Percentiles rank a stretch among this genome's conserved stretches.
Evolutionary conservation across 148 eudicot genomes (phyloP).

Genomic region (Salicornia ramosissima): DNA sequence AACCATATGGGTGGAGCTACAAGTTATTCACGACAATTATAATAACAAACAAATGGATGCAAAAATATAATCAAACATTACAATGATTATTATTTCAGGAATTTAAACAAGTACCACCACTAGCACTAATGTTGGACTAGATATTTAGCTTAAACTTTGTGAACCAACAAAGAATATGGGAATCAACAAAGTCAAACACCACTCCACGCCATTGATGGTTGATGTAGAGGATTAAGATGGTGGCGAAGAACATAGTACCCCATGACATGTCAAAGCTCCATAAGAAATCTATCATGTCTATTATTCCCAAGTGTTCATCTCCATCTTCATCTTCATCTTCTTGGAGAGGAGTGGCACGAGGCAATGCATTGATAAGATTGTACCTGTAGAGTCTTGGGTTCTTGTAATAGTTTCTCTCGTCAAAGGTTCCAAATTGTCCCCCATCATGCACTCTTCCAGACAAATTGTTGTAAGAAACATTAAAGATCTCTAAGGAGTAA

Average conservation of each 20-base stretch:
- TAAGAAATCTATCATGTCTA: constrained; percentile 12
- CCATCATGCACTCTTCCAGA: not conserved
- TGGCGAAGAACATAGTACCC: not conserved
- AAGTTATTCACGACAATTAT: too few relatives aligned
- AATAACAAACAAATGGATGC: too few relatives aligned
- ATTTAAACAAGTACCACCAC: too few relatives aligned
- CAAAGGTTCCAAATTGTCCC: constrained; percentile 18
- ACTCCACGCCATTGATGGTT: constrained; percentile 1
- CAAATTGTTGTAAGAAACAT: constrained; percentile 12
- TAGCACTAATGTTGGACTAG: too few relatives aligned
- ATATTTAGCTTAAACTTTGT: too few relatives aligned
- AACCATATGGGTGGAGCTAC: too few relatives aligned
- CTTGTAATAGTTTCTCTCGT: constrained; percentile 1
- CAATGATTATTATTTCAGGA: too few relatives aligned
- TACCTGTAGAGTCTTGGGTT: constrained; percentile 9
- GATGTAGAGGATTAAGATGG: not conserved
- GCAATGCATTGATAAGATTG: not conserved
- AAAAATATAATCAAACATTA: too few relatives aligned
- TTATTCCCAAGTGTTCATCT: not conserved
- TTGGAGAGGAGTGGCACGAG: not conserved
- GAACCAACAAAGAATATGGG: too few relatives aligned
- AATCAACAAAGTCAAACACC: too few relatives aligned
- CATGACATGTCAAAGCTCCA: constrained; percentile 10
- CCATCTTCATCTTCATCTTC: not conserved
- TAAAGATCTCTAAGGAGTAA: not conserved